phyloP scores from a whole-genome alignment of 2,329 filamentous ascomycete species.

The Pezicula rhizophila region DNA sequence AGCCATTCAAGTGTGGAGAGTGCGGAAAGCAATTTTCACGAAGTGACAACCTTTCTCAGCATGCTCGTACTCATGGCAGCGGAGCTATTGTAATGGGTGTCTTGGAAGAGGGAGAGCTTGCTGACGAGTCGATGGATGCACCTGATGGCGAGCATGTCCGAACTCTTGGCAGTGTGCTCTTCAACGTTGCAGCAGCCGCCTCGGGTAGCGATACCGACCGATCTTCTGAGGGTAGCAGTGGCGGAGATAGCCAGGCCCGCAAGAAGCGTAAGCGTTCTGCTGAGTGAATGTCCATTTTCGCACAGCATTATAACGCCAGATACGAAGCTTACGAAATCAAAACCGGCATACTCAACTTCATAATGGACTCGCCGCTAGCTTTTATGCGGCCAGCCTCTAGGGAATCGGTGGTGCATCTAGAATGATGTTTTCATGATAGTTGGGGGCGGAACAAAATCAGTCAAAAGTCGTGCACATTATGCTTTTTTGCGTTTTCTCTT shows the following conservation, averaged over 20 bases:
- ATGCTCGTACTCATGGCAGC: slow-evolving; percentile 86
- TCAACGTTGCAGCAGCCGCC: slow-evolving; percentile 71
- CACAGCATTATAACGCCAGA: slow-evolving; percentile 8
- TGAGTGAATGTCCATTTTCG: slow-evolving; percentile 26
- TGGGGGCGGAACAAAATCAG: slow-evolving; percentile 22
- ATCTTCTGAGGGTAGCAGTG: slow-evolving; percentile 45
- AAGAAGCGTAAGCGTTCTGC: slow-evolving; percentile 77
- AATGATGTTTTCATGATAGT: slow-evolving; percentile 25
- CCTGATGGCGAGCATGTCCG: slow-evolving; percentile 55
- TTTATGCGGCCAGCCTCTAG: slow-evolving; percentile 20
- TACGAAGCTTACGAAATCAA: slow-evolving; percentile 24
- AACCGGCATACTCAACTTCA: slow-evolving; percentile 20
- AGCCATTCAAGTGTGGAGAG: slow-evolving; percentile 95
- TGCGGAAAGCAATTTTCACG: slow-evolving; percentile 99
- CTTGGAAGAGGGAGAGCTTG: slow-evolving; percentile 62
- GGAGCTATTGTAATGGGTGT: slow-evolving; percentile 89
- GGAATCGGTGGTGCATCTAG: slow-evolving; percentile 20
- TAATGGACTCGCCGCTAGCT: slow-evolving; percentile 18
- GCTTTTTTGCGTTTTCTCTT: slow-evolving; percentile 18
- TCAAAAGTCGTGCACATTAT: slow-evolving; percentile 18
- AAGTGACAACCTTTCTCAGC: slow-evolving; percentile 94
- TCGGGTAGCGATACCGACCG: slow-evolving; percentile 58
- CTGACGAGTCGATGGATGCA: slow-evolving; percentile 35
- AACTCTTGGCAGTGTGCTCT: slow-evolving; percentile 70
- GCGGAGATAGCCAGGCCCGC: slow-evolving; percentile 43